Base-by-base conservation (phyloP, 169 alveolate species). In the Eimeria praecox region DNA sequence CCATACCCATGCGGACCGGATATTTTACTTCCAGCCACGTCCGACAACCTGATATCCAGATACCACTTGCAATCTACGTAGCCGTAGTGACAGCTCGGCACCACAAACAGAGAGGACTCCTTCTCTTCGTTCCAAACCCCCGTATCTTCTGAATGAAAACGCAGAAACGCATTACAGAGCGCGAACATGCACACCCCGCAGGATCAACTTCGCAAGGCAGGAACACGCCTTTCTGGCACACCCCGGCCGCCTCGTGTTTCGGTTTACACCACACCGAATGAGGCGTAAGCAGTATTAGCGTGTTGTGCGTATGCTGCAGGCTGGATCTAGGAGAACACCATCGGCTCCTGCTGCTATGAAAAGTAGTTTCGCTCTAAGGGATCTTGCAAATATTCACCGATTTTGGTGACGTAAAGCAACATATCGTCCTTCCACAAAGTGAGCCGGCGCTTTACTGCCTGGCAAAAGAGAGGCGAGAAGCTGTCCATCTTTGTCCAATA, bases 371-470 rank as follows among this genome's bases (percentile, higher is more conserved):
- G 3, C 22, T 5, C 54, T 22, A 73, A 2, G 33, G 54, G 35
- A 6, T 38, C 20, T 38, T 35, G 49, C 30, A 3, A 4, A 0
- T 27, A 33, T 38, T 73, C 42, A 87, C 93, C 93, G 59, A 62
- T 87, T 56, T 87, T 71, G 27, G 93, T 56, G 83, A 35, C 62
- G n/a, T 54, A 62, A 33, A 40, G 93, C 44, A 87, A 27, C 82
- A 87, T 59, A 83, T 87, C 93, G 46, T 56, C 78, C n/a, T 40
- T 40, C 49, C 56, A 62, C 78, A 87, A 42, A 3, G 46, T 62
- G 93, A 87, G 93, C 22, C 93, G 93, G 59, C 82, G 71, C 59
- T 62, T 69, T 46, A 42, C 82, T 22, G 93, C 93, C 59, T 87
- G 83, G 83, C 12, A 59, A 30, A 46, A 87, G 12, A 87, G 62